Evolutionary conservation across 2,329 filamentous ascomycete species (phyloP).

Genomic region (Dactylellina sp.): DNA sequence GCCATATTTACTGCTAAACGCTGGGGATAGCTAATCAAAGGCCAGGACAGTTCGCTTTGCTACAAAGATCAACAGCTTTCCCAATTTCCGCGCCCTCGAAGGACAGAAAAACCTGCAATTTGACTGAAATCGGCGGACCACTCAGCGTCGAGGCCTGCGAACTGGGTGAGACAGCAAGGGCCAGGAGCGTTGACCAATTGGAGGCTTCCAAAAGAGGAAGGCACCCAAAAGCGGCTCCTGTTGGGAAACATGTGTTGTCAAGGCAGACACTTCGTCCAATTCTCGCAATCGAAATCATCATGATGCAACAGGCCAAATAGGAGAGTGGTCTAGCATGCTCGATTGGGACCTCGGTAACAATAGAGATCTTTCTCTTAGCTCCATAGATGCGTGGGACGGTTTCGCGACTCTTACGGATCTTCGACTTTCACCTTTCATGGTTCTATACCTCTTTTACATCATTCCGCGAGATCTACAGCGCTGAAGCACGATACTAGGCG

Average conservation of each 20-base stretch:
- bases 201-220: conserved; percentile 30
- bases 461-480: no score
- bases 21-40: not conserved
- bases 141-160: not conserved
- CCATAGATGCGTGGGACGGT: no score
- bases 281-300: conserved; percentile 1
- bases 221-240: conserved; percentile 17
- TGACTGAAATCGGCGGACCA: not conserved
- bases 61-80: not conserved
- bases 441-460: no score
- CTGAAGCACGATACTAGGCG: no score
- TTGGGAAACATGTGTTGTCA: conserved; percentile 44
- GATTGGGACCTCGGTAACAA: conserved; percentile 29
- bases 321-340: conserved; percentile 4
- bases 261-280: conserved; percentile 18
- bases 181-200: conserved; percentile 9
- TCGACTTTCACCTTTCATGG: no score
- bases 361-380: not conserved
- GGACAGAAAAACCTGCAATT: not conserved
- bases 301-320: not conserved
- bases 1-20: not conserved
- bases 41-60: not conserved
- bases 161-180: conserved; percentile 19
- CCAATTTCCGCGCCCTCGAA: not conserved
- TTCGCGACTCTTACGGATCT: no score